Conservation (phyloP, 2,329 filamentous ascomycete genomes). For the Huntiella abstrusa region DNA sequence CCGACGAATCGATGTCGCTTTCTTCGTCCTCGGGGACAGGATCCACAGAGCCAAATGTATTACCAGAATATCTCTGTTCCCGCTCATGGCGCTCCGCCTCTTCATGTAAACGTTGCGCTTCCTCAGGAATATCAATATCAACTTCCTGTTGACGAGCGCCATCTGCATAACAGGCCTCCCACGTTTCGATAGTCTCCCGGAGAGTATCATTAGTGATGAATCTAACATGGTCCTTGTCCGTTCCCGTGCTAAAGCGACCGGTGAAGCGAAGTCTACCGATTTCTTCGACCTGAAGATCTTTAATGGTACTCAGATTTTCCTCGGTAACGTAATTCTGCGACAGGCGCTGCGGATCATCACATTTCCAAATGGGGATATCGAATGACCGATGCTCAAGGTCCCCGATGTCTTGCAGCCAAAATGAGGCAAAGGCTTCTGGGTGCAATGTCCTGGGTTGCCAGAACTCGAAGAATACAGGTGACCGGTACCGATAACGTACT, state of each 20-base stretch:
- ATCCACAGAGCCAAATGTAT: neutral
- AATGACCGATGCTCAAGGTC: conserved; percentile 64
- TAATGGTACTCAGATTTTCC: conserved; percentile 48
- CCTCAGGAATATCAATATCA: conserved; percentile 50
- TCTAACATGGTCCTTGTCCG: conserved; percentile 63
- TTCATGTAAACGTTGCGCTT: conserved; percentile 61
- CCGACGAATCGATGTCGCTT: neutral
- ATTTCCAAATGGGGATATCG: conserved; percentile 81
- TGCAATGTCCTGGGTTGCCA: conserved; percentile 49
- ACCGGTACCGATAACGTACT: conserved; percentile 77
- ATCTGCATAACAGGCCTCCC: conserved; percentile 80
- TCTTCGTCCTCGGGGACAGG: no score
- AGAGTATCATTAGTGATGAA: conserved; percentile 79
- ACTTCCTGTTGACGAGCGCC: conserved; percentile 61
- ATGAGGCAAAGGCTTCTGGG: conserved; percentile 53
- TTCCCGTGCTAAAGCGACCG: conserved; percentile 73
- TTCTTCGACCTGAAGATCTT: conserved; percentile 59
- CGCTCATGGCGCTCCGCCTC: conserved; percentile 28
- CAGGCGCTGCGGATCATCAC: conserved; percentile 52
- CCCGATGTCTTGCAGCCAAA: conserved; percentile 73
- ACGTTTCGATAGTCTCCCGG: conserved; percentile 83
- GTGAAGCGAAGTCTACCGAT: conserved; percentile 66
- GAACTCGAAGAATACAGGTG: conserved; percentile 78
- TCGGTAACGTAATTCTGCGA: conserved; percentile 87
- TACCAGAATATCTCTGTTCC: conserved; percentile 3